Evolutionary conservation across 202 grass and related monocot species (phyloP).

Genomic region (Zoysia matrella): DNA sequence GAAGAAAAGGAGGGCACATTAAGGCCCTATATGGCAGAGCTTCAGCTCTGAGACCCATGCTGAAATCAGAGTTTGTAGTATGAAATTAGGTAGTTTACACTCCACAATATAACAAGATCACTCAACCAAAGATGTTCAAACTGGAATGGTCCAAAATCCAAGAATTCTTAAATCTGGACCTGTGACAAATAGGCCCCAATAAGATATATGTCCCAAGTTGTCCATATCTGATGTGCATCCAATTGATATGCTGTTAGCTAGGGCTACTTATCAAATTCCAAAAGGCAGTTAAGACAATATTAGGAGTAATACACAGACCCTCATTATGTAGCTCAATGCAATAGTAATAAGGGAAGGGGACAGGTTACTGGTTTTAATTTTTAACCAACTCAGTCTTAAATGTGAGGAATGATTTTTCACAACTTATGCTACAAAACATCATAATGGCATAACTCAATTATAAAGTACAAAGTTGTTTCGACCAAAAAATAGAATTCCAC

Average conservation of each 20-base stretch:
- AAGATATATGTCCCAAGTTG: neutral
- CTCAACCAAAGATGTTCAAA: neutral
- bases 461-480: neutral
- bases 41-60: neutral
- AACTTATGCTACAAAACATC: neutral
- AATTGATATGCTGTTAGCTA: slow-evolving; percentile 18
- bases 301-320: neutral
- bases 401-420: neutral
- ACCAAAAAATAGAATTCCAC: slow-evolving; percentile 2
- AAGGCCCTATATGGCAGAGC: neutral
- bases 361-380: neutral
- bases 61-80: neutral
- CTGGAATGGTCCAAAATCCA: neutral
- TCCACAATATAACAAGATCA: neutral
- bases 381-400: neutral
- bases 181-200: neutral
- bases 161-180: neutral
- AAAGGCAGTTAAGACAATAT: neutral
- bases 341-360: neutral
- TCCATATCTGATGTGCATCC: slow-evolving; percentile 7
- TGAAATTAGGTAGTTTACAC: neutral
- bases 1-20: slow-evolving; percentile 8
- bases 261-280: slow-evolving; percentile 25
- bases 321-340: neutral
- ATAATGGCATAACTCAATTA: neutral